Conservation (phyloP, 1,284 basidiomycete genomes). For the Ustilago hordei region DNA sequence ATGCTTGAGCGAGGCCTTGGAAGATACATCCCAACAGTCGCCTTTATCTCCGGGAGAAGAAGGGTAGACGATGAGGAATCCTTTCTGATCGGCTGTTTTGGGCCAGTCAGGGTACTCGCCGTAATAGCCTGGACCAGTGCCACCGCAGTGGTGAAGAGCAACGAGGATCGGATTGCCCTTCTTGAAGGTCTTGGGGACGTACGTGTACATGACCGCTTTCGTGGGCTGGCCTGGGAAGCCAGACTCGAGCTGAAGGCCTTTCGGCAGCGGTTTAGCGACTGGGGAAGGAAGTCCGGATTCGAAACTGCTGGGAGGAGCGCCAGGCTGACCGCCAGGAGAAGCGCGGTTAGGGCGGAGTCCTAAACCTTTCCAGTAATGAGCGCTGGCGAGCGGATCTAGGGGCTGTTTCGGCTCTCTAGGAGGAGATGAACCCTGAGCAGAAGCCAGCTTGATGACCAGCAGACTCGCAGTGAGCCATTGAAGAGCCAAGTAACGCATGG, state of each 20-base stretch:
- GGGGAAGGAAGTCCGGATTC: too few species aligned
- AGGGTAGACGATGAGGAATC: slow-evolving; percentile 31
- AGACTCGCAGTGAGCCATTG: not conserved
- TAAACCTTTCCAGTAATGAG: too few species aligned
- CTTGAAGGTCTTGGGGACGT: slow-evolving; percentile 35
- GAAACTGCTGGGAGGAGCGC: too few species aligned
- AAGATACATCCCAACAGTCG: slow-evolving; percentile 29
- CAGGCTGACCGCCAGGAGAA: too few species aligned
- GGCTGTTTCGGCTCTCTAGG: not conserved
- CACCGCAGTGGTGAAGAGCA: slow-evolving; percentile 34
- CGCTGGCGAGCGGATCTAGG: too few species aligned
- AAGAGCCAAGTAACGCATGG: not conserved
- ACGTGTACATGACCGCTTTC: slow-evolving; percentile 26
- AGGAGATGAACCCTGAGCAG: not conserved
- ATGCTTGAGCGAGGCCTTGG: slow-evolving; percentile 19
- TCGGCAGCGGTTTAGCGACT: not conserved
- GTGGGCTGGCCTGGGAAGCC: slow-evolving; percentile 24
- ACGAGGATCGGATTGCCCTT: slow-evolving; percentile 32
- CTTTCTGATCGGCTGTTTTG: slow-evolving; percentile 26
- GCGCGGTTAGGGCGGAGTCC: too few species aligned
- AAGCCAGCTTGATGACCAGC: not conserved
- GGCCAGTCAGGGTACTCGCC: slow-evolving; percentile 22
- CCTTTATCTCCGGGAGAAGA: slow-evolving; percentile 14
- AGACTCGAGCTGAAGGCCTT: slow-evolving; percentile 17
- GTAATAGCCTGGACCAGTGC: slow-evolving; percentile 21